A percentile compares a stretch with the other conserved stretches of the same genome.
Conservation (phyloP, 768 basidiomycete species). For the Lentinula guzmanii region DNA sequence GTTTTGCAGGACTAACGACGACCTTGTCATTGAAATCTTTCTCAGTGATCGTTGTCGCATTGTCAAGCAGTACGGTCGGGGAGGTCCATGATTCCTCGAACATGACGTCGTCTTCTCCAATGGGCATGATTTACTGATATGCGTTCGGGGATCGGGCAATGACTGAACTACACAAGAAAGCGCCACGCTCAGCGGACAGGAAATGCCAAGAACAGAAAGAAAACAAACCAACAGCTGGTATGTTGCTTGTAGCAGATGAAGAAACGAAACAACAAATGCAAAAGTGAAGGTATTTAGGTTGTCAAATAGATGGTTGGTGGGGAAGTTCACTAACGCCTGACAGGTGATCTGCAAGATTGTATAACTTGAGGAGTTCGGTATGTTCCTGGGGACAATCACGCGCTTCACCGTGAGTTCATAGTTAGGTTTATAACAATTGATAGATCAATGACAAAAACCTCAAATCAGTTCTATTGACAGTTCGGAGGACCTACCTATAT, state of each 20-base stretch:
- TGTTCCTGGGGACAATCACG: constrained; percentile 2
- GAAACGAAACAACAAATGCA: not conserved
- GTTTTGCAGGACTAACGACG: not conserved
- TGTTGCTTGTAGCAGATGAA: not conserved
- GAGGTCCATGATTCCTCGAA: not conserved
- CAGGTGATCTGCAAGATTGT: constrained; percentile 1
- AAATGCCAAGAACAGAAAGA: not conserved
- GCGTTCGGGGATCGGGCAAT: too few species aligned
- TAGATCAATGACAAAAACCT: too few species aligned
- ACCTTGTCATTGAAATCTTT: not conserved
- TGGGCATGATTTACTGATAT: not conserved
- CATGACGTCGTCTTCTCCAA: constrained; percentile 4
- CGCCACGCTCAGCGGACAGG: not conserved
- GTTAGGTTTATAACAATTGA: too few species aligned
- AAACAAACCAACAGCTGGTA: too few species aligned
- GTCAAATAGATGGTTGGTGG: not conserved
- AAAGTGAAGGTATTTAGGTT: not conserved
- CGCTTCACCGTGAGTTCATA: too few species aligned
- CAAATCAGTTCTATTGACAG: too few species aligned
- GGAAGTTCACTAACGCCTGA: not conserved
- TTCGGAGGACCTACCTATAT: too few species aligned
- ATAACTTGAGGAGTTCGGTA: not conserved
- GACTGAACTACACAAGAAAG: not conserved
- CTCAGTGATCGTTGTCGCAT: not conserved
- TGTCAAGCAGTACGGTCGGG: not conserved